A percentile compares a stretch with the other conserved stretches of the same genome.
phyloP scores from a whole-genome alignment of 345 rosid species.

The Acer negundo region DNA sequence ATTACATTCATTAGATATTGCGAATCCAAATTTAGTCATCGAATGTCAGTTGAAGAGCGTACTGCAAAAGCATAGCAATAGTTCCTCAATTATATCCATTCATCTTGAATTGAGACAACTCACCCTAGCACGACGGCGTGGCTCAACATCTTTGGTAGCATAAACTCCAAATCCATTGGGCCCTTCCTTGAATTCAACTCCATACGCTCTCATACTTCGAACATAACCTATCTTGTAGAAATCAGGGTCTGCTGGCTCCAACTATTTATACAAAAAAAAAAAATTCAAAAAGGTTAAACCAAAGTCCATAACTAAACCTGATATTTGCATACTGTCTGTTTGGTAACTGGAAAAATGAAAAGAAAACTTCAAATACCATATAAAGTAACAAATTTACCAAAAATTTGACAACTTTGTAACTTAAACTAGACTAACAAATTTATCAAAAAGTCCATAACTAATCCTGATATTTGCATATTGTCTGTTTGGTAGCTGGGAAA shows the following conservation, averaged over 20 bases:
- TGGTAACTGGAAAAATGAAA: neutral
- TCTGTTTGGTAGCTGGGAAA: neutral
- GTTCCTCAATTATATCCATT: neutral
- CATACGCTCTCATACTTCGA: constrained; percentile 85
- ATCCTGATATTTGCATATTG: neutral
- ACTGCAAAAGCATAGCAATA: constrained; percentile 7
- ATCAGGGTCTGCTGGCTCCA: constrained; percentile 86
- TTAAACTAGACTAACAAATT: neutral
- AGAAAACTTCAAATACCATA: neutral
- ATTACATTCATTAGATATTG: constrained; percentile 3
- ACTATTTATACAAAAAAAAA: neutral
- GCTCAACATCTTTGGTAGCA: constrained; percentile 88
- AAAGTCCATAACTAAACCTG: neutral
- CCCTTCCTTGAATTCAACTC: constrained; percentile 86
- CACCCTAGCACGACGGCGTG: constrained; percentile 87
- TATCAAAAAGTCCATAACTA: neutral
- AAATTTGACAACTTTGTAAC: neutral
- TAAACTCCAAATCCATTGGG: constrained; percentile 89
- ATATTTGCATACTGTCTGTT: neutral
- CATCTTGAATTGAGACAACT: constrained; percentile 27
- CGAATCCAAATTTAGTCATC: neutral
- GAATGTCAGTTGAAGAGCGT: neutral
- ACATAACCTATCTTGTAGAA: constrained; percentile 91
- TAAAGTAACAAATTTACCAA: neutral
- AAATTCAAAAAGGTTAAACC: neutral